Conservation (phyloP, 148 eudicot genomes). For the Camellia lanceoleosa region DNA sequence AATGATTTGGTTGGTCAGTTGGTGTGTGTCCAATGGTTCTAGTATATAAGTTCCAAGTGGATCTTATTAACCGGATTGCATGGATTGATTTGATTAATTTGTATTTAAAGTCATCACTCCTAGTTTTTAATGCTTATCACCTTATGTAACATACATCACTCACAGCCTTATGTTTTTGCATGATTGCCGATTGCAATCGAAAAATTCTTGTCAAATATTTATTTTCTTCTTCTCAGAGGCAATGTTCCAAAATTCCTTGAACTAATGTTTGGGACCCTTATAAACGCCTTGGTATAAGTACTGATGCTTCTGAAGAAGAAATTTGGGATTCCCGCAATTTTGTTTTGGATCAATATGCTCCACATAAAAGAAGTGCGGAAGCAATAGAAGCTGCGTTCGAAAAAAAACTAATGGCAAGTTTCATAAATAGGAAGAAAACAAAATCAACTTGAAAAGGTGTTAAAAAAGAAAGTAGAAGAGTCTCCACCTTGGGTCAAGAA, state of each 20-base stretch:
- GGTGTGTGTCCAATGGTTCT: not conserved
- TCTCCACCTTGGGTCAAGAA: conserved; percentile 96
- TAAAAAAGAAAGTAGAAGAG: conserved; percentile 89
- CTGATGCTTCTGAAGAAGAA: conserved; percentile 89
- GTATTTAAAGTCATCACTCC: not conserved
- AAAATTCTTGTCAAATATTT: not conserved
- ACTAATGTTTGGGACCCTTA: conserved; percentile 84
- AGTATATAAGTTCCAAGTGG: not conserved
- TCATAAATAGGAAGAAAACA: conserved; percentile 70
- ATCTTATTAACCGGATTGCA: not conserved
- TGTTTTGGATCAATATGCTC: conserved; percentile 69
- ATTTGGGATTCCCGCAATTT: conserved; percentile 91
- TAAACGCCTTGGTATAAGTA: conserved; percentile 83
- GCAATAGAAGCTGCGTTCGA: conserved; percentile 95
- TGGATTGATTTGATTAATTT: not conserved
- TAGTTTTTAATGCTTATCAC: not conserved
- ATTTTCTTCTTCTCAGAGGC: conserved; percentile 33
- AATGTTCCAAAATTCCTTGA: conserved; percentile 55
- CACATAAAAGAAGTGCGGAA: conserved; percentile 82
- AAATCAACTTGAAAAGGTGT: conserved; percentile 83
- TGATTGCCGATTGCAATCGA: not conserved
- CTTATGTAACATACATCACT: not conserved
- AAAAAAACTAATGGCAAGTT: conserved; percentile 76
- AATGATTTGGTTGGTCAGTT: not conserved
- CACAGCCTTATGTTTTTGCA: not conserved